Evolutionary conservation across 2,329 filamentous ascomycete genomes (phyloP).

Genomic region (Penicillium thymicola): DNA sequence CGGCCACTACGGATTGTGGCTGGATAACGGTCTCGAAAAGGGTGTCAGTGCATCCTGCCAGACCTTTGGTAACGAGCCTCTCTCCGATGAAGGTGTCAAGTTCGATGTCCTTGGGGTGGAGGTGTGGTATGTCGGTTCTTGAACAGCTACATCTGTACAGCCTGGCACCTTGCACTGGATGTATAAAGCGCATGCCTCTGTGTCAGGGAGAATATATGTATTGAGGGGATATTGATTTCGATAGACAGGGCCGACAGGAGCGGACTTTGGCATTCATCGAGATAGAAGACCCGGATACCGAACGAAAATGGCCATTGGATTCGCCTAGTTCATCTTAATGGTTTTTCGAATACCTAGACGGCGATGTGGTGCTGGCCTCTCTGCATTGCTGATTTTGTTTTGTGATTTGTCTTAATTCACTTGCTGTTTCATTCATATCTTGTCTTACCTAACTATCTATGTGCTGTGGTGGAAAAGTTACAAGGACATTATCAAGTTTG

Average conservation of each 20-base stretch:
- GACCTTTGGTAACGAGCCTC: conserved; percentile 90
- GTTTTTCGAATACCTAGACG: conserved; percentile 15
- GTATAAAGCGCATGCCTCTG: not conserved
- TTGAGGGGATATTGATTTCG: not conserved
- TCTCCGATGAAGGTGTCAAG: conserved; percentile 89
- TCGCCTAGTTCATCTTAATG: conserved; percentile 7
- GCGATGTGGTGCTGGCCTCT: conserved; percentile 1
- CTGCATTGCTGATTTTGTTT: not conserved
- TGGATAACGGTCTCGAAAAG: conserved; percentile 78
- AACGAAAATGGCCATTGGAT: not conserved
- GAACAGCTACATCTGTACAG: conserved; percentile 5
- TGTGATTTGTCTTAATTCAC: not conserved
- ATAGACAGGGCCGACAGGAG: not conserved
- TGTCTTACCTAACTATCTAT: not conserved
- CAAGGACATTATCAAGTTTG: not conserved
- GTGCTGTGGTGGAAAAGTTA: not conserved
- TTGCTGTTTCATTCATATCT: not conserved
- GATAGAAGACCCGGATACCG: not conserved
- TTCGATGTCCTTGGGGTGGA: conserved; percentile 90
- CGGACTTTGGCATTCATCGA: not conserved
- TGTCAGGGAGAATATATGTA: not conserved
- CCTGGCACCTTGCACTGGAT: not conserved
- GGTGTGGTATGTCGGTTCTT: conserved; percentile 79
- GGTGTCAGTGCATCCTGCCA: conserved; percentile 80
- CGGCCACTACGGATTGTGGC: conserved; percentile 89